Evolutionary conservation across 2,329 filamentous ascomycete genomes (phyloP), one percentile per base, ranked within the genome.

Genomic region (Fusarium acutatum): DNA sequence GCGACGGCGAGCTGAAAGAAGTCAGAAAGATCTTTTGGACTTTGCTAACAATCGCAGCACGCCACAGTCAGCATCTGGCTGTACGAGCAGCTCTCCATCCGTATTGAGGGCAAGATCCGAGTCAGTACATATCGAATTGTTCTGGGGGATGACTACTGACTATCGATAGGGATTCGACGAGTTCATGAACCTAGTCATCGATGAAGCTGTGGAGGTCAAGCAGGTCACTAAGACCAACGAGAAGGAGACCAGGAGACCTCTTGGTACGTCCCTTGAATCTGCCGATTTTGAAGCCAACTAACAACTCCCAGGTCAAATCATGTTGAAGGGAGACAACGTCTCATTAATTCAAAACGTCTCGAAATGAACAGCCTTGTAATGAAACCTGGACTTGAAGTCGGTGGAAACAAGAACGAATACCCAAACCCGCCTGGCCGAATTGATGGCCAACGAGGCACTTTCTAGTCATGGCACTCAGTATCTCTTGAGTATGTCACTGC

Each of bases 141-240:
- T 32, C 24, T 28, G 22, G 28, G 12, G 26, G n/a, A 30, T 28
- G 49, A 20, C 10, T 43, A 24, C 67, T 77, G 46, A 64, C 47
- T 28, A 40, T 44, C 4, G n/a, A 7, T 13, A 97, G 95, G 95
- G 96, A 20, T 99, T 99, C 77, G 96, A 99, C 82, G 96, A 99
- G 84, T 99, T 98, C 86, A 98, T 99, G 95, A 99, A 99, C 85
- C 87, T 99, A 56, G 96, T 98, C 43, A 89, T 97, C 75, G 96
- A 99, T 80, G 95, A 99, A 78, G 96, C 96, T 35, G 91, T 98
- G 64, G 96, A 98, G 84, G 95, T 99, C 49, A 93, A 92, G 82
- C 89, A 94, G 80, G 87, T 94, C 62, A 95, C 93, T 72, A 97
- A 97, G 87, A 91, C 90, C 22, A 92, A 93, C 76, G 82, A 87